phyloP scores from a whole-genome alignment of 2,329 filamentous ascomycete genomes.

The Diaporthe citri region DNA sequence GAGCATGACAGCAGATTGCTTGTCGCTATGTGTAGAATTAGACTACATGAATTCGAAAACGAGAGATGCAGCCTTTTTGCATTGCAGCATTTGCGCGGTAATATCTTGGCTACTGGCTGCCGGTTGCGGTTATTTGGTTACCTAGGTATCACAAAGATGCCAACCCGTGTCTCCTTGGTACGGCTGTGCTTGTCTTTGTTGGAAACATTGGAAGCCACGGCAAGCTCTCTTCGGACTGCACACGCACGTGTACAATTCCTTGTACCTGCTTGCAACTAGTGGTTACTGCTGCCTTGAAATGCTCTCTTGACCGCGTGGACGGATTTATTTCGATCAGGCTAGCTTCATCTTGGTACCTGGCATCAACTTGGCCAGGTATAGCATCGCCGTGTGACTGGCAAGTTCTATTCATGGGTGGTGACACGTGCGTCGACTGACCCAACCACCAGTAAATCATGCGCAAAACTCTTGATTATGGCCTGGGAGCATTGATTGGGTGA shows the following conservation, averaged over 20 bases:
- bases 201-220: not conserved
- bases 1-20: not conserved
- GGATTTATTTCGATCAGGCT: no score
- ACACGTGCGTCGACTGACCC: no score
- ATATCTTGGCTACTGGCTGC: not conserved
- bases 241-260: not conserved
- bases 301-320: not conserved
- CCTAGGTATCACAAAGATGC: not conserved
- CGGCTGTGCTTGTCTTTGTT: not conserved
- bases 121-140: not conserved
- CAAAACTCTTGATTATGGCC: no score
- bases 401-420: no score
- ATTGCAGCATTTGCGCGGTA: not conserved
- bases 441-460: no score
- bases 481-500: no score
- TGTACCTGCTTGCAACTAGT: not conserved
- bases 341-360: no score
- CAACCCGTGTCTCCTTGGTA: not conserved
- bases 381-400: no score
- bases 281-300: not conserved
- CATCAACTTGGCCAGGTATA: not conserved
- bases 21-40: constrained; percentile 14
- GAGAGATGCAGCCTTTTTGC: constrained; percentile 7
- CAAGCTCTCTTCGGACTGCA: not conserved
- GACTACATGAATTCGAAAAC: constrained; percentile 13